Percentiles rank a stretch among this genome's conserved stretches.
phyloP scores from a whole-genome alignment of 345 rosid species.

The Arabidopsis arenosa region DNA sequence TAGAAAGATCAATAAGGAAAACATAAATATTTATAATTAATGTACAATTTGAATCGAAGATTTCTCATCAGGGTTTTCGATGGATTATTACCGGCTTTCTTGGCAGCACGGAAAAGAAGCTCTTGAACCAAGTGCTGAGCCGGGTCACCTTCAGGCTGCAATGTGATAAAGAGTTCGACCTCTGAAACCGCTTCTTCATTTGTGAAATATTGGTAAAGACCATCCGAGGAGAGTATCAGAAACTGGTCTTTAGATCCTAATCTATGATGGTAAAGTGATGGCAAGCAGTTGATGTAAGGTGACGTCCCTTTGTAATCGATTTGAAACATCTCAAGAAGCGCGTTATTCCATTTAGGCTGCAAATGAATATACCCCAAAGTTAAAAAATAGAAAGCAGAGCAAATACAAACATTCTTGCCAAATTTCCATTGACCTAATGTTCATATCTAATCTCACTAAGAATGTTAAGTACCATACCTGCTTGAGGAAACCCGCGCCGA shows the following conservation, averaged over 20 bases:
- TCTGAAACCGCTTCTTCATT: conserved; percentile 93
- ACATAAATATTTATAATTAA: background rate
- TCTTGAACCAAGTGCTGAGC: conserved; percentile 95
- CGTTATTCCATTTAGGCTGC: conserved; percentile 96
- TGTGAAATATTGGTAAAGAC: conserved; percentile 91
- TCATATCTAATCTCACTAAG: conserved; percentile 1
- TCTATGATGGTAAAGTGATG: conserved; percentile 89
- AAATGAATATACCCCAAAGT: conserved; percentile 17
- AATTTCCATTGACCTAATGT: background rate
- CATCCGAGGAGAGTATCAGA: conserved; percentile 86
- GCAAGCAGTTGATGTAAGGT: conserved; percentile 79
- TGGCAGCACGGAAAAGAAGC: conserved; percentile 89
- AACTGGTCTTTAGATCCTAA: conserved; percentile 82
- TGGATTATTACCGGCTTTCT: conserved; percentile 88
- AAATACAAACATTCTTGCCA: background rate
- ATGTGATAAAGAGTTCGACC: conserved; percentile 78
- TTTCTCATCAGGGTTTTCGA: background rate
- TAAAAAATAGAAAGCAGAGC: background rate
- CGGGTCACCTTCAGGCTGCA: conserved; percentile 99
- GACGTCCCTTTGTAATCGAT: conserved; percentile 83
- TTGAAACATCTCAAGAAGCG: conserved; percentile 90
- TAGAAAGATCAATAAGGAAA: conserved; percentile 46
- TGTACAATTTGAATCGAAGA: background rate
- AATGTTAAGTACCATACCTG: conserved; percentile 55
- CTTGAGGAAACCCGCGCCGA: conserved; percentile 96